A percentile compares a stretch with the other conserved stretches of the same genome.
phyloP scores from a whole-genome alignment of 2,329 filamentous ascomycete species.

The Monosporascus sp. region DNA sequence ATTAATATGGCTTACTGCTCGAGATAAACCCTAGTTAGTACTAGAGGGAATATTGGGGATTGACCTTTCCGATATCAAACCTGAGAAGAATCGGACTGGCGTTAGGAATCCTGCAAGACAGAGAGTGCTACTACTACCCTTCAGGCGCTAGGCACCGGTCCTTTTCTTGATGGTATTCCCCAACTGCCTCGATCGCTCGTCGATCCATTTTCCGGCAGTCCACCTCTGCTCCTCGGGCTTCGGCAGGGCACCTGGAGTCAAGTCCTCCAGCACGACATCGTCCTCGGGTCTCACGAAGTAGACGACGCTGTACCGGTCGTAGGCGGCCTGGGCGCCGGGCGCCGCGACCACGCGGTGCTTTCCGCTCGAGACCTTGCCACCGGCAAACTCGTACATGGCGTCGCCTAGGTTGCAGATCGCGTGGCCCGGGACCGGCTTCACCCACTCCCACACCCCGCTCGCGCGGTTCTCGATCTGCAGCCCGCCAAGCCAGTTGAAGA shows the following conservation, averaged over 20 bases:
- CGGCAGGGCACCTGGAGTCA: neutral
- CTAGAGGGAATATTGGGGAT: no score
- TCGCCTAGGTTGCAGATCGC: slow-evolving; percentile 35
- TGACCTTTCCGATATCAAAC: no score
- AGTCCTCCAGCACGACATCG: slow-evolving; percentile 2
- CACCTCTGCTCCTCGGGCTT: neutral
- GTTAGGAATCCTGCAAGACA: no score
- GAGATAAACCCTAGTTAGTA: no score
- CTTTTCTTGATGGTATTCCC: neutral
- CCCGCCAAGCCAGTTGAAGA: slow-evolving; percentile 35
- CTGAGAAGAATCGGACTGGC: no score
- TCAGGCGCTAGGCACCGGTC: no score
- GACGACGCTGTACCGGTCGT: slow-evolving; percentile 28
- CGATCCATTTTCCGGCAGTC: neutral
- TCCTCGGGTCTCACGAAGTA: slow-evolving; percentile 31
- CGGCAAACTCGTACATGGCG: slow-evolving; percentile 30
- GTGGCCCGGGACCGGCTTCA: slow-evolving; percentile 28
- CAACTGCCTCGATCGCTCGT: neutral
- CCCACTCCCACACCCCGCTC: slow-evolving; percentile 29
- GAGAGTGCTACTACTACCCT: no score
- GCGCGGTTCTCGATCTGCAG: slow-evolving; percentile 29
- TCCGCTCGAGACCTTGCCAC: slow-evolving; percentile 27
- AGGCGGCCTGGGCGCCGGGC: slow-evolving; percentile 24
- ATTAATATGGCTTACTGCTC: no score
- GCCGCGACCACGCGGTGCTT: slow-evolving; percentile 30